Evolutionary conservation across 2,329 filamentous ascomycete genomes (phyloP).

Genomic region (Neopestalotiopsis rosae): DNA sequence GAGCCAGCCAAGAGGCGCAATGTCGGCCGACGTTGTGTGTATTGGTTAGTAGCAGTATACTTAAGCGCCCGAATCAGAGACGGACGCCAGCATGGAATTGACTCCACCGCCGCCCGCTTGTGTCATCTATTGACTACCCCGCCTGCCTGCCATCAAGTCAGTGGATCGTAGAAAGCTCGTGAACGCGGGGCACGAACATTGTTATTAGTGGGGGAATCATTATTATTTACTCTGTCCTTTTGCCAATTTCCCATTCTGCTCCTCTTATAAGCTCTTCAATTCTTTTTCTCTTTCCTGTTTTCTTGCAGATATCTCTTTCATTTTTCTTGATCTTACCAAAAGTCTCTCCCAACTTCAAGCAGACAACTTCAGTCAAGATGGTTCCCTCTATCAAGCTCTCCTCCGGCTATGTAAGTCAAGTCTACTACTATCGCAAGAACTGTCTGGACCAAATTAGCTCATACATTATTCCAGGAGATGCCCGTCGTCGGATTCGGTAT

Average conservation of each 20-base stretch:
- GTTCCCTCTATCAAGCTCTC: conserved; percentile 39
- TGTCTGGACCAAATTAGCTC: conserved; percentile 14
- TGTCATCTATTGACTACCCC: background rate
- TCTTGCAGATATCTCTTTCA: background rate
- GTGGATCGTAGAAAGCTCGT: conserved; percentile 4
- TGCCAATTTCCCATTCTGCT: background rate
- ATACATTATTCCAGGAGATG: conserved; percentile 36
- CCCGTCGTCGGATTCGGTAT: conserved; percentile 47
- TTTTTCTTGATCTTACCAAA: background rate
- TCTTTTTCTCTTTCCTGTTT: background rate
- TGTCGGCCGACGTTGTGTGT: background rate
- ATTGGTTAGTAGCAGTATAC: background rate
- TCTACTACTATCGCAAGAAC: background rate
- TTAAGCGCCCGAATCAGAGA: background rate
- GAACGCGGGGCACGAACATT: conserved; percentile 9
- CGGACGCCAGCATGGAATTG: background rate
- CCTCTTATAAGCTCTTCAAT: background rate
- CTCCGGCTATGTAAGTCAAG: conserved; percentile 40
- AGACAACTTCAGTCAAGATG: conserved; percentile 11
- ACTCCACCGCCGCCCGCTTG: background rate
- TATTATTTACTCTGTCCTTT: background rate
- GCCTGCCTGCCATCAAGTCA: conserved; percentile 9
- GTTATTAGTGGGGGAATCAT: conserved; percentile 3
- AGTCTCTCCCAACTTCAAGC: background rate
- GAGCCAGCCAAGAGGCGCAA: background rate